A percentile compares a stretch with the other conserved stretches of the same genome.
Evolutionary conservation across 495 filamentous ascomycete species (phyloP).

Genomic region (Aspergillus biplanus): DNA sequence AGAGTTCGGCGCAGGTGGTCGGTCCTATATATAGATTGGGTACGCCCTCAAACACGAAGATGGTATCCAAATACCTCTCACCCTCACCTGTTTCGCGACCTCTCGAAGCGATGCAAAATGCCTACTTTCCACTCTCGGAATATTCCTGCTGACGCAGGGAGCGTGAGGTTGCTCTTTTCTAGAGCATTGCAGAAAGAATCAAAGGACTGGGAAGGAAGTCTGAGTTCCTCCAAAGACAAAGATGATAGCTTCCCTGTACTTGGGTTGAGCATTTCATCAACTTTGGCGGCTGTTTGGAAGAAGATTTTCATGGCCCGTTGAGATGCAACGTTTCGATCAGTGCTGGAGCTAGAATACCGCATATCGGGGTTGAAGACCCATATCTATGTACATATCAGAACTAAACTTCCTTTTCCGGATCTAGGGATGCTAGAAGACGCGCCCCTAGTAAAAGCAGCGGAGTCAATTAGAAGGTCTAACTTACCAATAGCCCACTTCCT

Average conservation of each 20-base stretch:
- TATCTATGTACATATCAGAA: slow-evolving; percentile 38
- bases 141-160: slow-evolving; percentile 58
- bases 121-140: slow-evolving; percentile 72
- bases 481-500: slow-evolving; percentile 47
- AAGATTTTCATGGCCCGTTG: slow-evolving; percentile 69
- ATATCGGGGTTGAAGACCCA: slow-evolving; percentile 78
- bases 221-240: slow-evolving; percentile 67
- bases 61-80: not conserved
- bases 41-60: not conserved
- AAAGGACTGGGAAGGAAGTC: slow-evolving; percentile 56
- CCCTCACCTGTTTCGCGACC: slow-evolving; percentile 3
- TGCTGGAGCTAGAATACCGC: slow-evolving; percentile 58
- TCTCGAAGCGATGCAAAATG: slow-evolving; percentile 54
- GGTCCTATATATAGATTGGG: not conserved
- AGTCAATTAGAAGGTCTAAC: not conserved
- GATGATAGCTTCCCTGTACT: slow-evolving; percentile 45
- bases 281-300: slow-evolving; percentile 55
- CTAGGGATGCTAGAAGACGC: not conserved
- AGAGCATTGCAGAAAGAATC: slow-evolving; percentile 46
- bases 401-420: not conserved
- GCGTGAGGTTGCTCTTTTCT: slow-evolving; percentile 50
- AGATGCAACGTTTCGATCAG: slow-evolving; percentile 33
- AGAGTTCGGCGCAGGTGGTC: too few relatives aligned
- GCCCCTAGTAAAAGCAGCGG: too few relatives aligned
- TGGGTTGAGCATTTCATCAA: slow-evolving; percentile 57